phyloP scores from a whole-genome alignment of 345 rosid species.

The Heritiera fomes region DNA sequence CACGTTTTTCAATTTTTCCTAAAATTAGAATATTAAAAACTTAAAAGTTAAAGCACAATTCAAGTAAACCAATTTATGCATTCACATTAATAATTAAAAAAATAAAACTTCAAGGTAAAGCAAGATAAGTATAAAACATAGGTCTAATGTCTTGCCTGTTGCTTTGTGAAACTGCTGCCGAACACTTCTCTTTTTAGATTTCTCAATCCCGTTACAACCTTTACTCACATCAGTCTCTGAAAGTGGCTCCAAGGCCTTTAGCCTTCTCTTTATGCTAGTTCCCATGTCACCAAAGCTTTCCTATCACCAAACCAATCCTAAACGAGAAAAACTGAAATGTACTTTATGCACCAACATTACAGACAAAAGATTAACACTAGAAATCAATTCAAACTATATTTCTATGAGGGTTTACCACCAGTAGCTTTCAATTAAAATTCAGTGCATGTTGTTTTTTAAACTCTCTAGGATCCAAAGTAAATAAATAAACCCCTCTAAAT shows the following conservation, averaged over 20 bases:
- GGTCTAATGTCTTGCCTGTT: constrained; percentile 25
- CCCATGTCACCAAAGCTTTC: constrained; percentile 28
- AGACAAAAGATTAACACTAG: not conserved
- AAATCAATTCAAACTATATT: not conserved
- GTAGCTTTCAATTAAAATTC: not conserved
- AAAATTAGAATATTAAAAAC: constrained; percentile 7
- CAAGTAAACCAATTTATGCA: constrained; percentile 1
- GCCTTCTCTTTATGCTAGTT: constrained; percentile 27
- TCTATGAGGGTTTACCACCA: not conserved
- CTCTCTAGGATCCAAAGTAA: not conserved
- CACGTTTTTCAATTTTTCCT: constrained; percentile 31
- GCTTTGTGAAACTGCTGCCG: constrained; percentile 19
- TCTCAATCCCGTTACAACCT: constrained; percentile 24
- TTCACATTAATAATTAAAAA: constrained; percentile 4
- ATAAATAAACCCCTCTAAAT: not conserved
- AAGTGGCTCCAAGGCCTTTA: constrained; percentile 23
- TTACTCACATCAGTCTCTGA: constrained; percentile 8
- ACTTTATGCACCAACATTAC: not conserved
- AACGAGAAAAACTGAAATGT: not conserved
- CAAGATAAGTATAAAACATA: not conserved
- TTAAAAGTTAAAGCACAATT: constrained; percentile 3
- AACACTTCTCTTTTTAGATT: constrained; percentile 27
- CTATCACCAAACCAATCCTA: not conserved
- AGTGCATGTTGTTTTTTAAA: too few species aligned
- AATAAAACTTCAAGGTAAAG: not conserved